Evolutionary conservation across 441 rosid genomes (phyloP).

Genomic region (Erysimum pusillum): DNA sequence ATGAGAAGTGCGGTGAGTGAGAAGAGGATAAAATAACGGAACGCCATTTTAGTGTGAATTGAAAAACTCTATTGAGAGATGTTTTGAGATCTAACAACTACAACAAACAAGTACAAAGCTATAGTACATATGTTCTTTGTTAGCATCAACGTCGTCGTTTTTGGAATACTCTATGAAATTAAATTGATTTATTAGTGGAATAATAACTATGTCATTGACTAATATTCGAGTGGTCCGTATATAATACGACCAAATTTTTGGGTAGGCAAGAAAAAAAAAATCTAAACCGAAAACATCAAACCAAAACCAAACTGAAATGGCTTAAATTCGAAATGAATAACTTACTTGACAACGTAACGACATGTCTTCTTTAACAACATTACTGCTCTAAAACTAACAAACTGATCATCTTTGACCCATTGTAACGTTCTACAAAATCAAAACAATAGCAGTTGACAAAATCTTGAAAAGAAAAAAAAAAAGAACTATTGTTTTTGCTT

Average conservation of each 20-base stretch:
- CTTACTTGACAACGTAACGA: not conserved
- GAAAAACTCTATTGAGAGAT: not conserved
- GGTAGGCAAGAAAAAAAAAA: not conserved
- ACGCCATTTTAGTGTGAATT: conserved; percentile 55
- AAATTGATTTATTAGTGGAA: not conserved
- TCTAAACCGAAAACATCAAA: too few species aligned
- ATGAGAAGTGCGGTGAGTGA: conserved; percentile 68
- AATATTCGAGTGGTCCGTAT: not conserved
- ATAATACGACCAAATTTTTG: not conserved
- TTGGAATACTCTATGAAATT: not conserved
- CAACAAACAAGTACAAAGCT: not conserved
- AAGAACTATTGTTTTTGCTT: not conserved
- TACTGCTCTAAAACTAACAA: not conserved
- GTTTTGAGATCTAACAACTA: conserved; percentile 14
- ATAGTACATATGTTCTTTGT: not conserved
- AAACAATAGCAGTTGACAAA: conserved; percentile 1
- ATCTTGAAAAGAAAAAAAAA: not conserved
- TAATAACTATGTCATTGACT: conserved; percentile 2
- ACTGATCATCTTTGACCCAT: not conserved
- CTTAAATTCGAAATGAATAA: not conserved
- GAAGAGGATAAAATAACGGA: conserved; percentile 63
- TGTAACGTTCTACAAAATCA: not conserved
- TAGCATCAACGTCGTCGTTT: conserved; percentile 27
- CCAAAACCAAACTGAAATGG: too few species aligned
- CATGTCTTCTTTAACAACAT: not conserved